Evolutionary conservation across 2,329 filamentous ascomycete genomes (phyloP), one percentile per base, ranked within the genome.

Genomic region (Cladosporium halotolerans): DNA sequence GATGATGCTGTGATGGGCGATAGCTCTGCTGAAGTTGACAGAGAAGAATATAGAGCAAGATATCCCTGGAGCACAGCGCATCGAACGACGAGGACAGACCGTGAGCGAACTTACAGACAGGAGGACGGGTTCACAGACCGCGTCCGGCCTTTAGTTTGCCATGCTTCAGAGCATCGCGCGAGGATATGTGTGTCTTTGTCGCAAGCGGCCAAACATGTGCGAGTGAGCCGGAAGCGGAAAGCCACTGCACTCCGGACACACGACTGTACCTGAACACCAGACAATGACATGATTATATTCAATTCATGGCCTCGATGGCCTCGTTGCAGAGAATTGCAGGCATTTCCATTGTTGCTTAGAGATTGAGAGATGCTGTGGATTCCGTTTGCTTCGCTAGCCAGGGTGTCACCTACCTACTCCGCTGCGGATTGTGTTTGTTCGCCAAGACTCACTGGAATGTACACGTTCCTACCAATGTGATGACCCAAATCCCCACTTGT

Each of bases 141-240:
- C 8, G n/a, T 39, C n/a, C n/a, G n/a, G 36, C 4, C 36, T 4
- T 38, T 33, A 4, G 9, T 38, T 38, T 36, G 13, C 33, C 23
- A 28, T 14, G 9, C 18, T 2, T 32, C 19, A 10, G 32, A 7
- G 23, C n/a, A 23, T 9, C n/a, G 44, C 34, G 34, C 16, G 51
- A 52, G 45, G 38, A 44, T 39, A 53, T 58, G 54, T 52, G 52
- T 57, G 55, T 57, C 56, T 60, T 59, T 60, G 59, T 60, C 58
- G 62, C 55, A 62, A 61, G 58, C 63, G 59, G 56, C 45, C 43
- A 55, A 47, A 59, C 53, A 57, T 56, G 31, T 52, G 44, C 45
- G 38, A 45, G 45, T n/a, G 51, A 38, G 54, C 56, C 52, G 52
- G 46, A 55, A 55, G 38, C 52, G 48, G 43, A 34, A 33, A 34